These are phyloP conservation scores for Cicer judaicum DNA, from an alignment of 306 rosid species.

Conservation along the genomic window DNA sequence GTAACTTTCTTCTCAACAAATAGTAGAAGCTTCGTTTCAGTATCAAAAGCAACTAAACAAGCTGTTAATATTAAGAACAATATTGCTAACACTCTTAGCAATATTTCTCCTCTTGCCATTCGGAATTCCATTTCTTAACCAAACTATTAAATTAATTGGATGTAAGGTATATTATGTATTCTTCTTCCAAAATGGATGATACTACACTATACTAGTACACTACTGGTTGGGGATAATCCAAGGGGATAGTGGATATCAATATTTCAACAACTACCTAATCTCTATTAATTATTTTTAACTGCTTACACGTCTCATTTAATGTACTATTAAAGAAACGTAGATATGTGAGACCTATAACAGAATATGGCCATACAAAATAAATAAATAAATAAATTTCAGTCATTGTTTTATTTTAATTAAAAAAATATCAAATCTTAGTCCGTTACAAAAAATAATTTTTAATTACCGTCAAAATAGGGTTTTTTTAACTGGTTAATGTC, in stretches of 20 bases:
- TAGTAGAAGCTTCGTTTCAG: slow-evolving; percentile 57
- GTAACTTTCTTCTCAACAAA: slow-evolving; percentile 56
- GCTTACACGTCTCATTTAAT: slow-evolving; percentile 16
- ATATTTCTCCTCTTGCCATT: slow-evolving; percentile 48
- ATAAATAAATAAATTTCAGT: too few relatives aligned
- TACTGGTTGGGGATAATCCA: slow-evolving; percentile 1
- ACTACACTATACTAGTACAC: not conserved
- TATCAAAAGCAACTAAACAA: slow-evolving; percentile 62
- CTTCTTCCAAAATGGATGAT: not conserved
- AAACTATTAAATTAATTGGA: not conserved
- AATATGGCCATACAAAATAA: too few relatives aligned
- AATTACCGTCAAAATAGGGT: too few relatives aligned
- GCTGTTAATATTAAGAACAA: slow-evolving; percentile 52
- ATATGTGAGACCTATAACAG: not conserved
- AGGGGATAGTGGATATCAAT: slow-evolving; percentile 1
- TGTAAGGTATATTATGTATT: not conserved
- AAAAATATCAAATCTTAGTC: too few relatives aligned
- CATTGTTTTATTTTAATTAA: too few relatives aligned
- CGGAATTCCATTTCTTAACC: slow-evolving; percentile 39
- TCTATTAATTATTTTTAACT: slow-evolving; percentile 18
- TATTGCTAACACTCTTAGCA: slow-evolving; percentile 57
- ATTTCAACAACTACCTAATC: slow-evolving; percentile 42
- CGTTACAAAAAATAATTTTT: too few relatives aligned
- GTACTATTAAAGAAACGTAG: not conserved
- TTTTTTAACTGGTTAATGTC: too few relatives aligned